Evolutionary conservation across 2,329 filamentous ascomycete species (phyloP).

Genomic region (Nigrograna mackinnonii): DNA sequence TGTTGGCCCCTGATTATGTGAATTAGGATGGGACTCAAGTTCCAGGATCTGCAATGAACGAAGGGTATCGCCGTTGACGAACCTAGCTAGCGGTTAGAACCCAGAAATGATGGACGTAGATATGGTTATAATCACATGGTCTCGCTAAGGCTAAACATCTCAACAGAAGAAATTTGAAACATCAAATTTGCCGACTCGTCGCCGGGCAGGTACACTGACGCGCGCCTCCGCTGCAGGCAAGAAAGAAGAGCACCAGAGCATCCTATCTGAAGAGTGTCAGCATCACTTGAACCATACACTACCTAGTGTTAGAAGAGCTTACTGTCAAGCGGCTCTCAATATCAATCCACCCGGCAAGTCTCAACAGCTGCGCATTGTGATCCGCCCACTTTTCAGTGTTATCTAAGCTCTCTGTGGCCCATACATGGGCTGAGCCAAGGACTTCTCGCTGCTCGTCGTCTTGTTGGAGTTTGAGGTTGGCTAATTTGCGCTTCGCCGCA

Average conservation of each 20-base stretch:
- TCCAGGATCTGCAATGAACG: constrained; percentile 83
- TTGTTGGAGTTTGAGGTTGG: constrained; percentile 59
- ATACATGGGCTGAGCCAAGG: constrained; percentile 62
- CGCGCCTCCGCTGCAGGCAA: constrained; percentile 72
- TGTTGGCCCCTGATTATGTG: constrained; percentile 72
- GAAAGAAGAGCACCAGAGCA: constrained; percentile 87
- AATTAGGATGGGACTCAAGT: constrained; percentile 80
- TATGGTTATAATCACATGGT: constrained; percentile 54
- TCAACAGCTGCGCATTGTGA: constrained; percentile 66
- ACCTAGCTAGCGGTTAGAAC: constrained; percentile 56
- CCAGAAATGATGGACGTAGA: neutral
- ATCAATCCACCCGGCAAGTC: constrained; percentile 71
- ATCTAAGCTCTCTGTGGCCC: constrained; percentile 37
- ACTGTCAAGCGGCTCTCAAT: constrained; percentile 74
- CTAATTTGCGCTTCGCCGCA: constrained; percentile 67
- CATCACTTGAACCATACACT: neutral
- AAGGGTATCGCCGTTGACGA: constrained; percentile 80
- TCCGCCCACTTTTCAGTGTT: constrained; percentile 54
- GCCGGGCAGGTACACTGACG: constrained; percentile 64
- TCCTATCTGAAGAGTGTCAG: constrained; percentile 59
- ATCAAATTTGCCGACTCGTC: constrained; percentile 57
- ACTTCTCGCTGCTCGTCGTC: constrained; percentile 55
- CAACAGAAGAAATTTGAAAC: constrained; percentile 66
- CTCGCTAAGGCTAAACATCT: constrained; percentile 73
- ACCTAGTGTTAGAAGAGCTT: too few relatives aligned